phyloP scores from a whole-genome alignment of 306 rosid genomes.

The Citrullus colocynthis region DNA sequence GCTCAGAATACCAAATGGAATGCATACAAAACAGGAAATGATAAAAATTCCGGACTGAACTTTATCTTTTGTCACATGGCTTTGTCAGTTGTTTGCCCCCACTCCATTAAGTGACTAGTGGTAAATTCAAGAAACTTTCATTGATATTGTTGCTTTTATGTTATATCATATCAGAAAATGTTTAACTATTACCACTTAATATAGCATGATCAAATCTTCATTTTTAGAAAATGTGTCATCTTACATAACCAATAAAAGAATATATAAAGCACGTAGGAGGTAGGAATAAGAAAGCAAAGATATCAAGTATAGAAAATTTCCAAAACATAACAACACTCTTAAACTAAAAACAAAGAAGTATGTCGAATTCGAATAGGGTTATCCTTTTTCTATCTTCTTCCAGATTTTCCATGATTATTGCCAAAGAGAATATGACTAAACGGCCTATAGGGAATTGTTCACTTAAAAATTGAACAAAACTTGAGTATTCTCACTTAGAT shows the following conservation, averaged over 20 bases:
- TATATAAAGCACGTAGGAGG: not conserved
- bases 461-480: too few relatives aligned
- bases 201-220: not conserved
- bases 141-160: not conserved
- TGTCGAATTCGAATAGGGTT: not conserved
- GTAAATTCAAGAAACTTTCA: constrained; percentile 1
- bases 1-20: not conserved
- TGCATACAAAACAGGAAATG: not conserved
- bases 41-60: not conserved
- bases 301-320: not conserved
- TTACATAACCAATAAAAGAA: not conserved
- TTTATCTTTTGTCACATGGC: constrained; percentile 9
- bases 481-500: too few relatives aligned
- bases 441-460: not conserved
- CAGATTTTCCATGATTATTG: not conserved
- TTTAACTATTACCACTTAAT: not conserved
- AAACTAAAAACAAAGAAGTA: not conserved
- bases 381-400: not conserved
- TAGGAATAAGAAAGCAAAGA: not conserved
- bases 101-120: not conserved
- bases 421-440: not conserved
- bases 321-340: not conserved
- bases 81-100: constrained; percentile 4
- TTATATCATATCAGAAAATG: not conserved
- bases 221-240: not conserved